Base-by-base conservation (phyloP, 176 grass and related monocot species). In the Pontederia paniculata region DNA sequence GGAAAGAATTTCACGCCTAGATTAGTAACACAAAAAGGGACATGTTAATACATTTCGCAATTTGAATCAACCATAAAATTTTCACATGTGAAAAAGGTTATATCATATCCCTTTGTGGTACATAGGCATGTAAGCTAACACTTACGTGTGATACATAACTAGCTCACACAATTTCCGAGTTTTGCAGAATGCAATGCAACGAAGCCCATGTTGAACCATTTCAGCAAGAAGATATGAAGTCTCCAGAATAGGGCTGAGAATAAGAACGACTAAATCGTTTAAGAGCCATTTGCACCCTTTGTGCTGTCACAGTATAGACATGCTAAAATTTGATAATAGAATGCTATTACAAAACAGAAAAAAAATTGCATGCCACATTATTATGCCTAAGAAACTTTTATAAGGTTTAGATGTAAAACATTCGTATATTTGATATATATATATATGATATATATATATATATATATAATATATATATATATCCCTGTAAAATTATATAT, bases 141-240 rank as follows among this genome's bases (percentile, higher is more conserved):
- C 85, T 83, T 83, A 96, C 90, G 90, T 96, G 79, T 96, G 83
- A 73, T 69, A 71, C 41, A 96, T 79, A 57, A 89, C 85, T 77
- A 96, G 67, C 74, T 96, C 90, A 37, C 85, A 83, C 21, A 96
- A 64, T 62, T 83, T 96, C 63, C 85, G 81, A 28, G 79, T 86
- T 82, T 96, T 96, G 69, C 90, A 96, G 66, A 96, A 96, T 16
- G 85, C 90, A 76, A 96, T 96, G 72, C 90, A 89, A 60, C 86
- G 82, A 67, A 96, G 90, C 42, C 90, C 85, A 70, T 96, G 90
- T 64, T 83, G 90, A 80, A 96, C 90, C 90, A 96, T 86, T 75
- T 89, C 90, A 0, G 85, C 69, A 45, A 96, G 80, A 15, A 96
- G 76, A 81, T 89, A 89, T 13, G 90, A 83, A 55, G 80, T 74